Conservation (phyloP, 169 alveolate genomes). For the Theileria sp. region DNA sequence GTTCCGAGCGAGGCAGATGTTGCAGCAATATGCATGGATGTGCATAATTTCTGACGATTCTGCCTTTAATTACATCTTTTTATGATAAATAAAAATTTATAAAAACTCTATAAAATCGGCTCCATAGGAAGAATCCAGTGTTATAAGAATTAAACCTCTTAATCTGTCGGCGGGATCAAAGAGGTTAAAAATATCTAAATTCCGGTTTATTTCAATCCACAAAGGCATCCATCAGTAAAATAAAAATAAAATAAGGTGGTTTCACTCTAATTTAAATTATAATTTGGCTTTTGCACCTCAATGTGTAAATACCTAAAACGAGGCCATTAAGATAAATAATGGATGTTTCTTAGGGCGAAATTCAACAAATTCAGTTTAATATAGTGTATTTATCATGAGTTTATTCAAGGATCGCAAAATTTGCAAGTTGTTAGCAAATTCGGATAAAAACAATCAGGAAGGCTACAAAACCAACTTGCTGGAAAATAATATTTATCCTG, state of each 20-base stretch:
- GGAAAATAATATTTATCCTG: neutral
- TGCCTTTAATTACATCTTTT: neutral
- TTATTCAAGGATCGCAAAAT: constrained; percentile 36
- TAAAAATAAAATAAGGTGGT: neutral
- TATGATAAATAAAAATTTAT: neutral
- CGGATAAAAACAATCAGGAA: constrained; percentile 13
- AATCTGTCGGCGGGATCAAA: constrained; percentile 2
- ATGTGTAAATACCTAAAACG: neutral
- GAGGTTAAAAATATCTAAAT: neutral
- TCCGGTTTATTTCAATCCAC: neutral
- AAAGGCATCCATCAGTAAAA: constrained; percentile 1
- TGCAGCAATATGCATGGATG: constrained; percentile 22
- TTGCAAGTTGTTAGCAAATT: constrained; percentile 18
- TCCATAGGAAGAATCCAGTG: neutral
- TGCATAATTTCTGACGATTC: constrained; percentile 1
- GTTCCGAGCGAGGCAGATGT: neutral
- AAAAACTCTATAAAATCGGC: neutral
- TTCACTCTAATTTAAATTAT: neutral
- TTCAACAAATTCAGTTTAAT: neutral
- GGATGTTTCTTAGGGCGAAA: neutral
- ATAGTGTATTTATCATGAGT: neutral
- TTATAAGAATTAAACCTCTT: neutral
- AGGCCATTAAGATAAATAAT: neutral
- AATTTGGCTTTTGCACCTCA: constrained; percentile 5
- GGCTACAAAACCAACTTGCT: constrained; percentile 17